Conservation (phyloP, 768 basidiomycete genomes). For the Pulveroboletus ravenelii region DNA sequence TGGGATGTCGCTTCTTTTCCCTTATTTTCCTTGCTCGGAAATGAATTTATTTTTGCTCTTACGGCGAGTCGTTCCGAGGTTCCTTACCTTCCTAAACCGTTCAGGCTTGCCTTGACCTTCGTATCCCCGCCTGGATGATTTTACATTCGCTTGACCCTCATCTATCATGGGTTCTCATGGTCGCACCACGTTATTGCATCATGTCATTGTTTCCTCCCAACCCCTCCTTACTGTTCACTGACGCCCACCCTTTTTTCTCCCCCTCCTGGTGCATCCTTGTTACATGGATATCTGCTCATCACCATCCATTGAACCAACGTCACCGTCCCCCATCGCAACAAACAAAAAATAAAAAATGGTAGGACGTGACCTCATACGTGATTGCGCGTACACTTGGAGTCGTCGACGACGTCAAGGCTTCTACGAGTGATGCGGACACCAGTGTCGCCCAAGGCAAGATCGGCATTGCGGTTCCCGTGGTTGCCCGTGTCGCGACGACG, state of each 20-base stretch:
- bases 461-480: neutral
- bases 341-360: neutral
- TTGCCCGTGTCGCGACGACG: neutral
- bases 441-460: neutral
- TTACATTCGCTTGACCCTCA: conserved; percentile 4
- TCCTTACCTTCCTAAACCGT: neutral
- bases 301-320: neutral
- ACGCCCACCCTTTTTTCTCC: neutral
- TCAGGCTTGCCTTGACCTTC: neutral
- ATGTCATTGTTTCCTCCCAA: conserved; percentile 1
- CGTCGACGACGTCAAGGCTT: conserved; percentile 69
- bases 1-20: conserved; percentile 3
- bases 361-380: conserved; percentile 80
- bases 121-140: conserved; percentile 12
- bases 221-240: conserved; percentile 4
- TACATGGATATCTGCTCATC: neutral
- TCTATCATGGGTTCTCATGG: conserved; percentile 2
- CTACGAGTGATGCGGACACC: conserved; percentile 49
- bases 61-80: conserved; percentile 13
- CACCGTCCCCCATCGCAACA: neutral
- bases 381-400: conserved; percentile 80
- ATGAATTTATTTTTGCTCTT: neutral
- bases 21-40: conserved; percentile 1
- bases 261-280: neutral
- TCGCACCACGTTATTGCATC: neutral